A percentile compares a stretch with the other conserved stretches of the same genome.
These are phyloP conservation scores for Warburgia ugandensis DNA, from an alignment of 164 flowering plant genomes.

Conservation along the genomic window DNA sequence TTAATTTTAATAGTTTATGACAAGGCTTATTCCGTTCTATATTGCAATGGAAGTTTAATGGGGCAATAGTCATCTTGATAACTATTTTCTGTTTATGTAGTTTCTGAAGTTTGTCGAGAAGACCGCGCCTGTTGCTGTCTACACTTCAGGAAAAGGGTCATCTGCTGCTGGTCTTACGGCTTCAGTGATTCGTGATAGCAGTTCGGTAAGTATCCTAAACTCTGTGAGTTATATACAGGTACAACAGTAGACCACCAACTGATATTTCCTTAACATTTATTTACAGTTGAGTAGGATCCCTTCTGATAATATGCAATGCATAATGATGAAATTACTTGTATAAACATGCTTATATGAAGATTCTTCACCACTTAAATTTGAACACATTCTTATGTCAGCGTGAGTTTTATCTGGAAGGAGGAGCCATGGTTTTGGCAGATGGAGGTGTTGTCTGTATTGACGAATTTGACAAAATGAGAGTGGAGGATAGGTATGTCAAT, in stretches of 20 bases:
- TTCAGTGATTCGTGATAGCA: slow-evolving; percentile 86
- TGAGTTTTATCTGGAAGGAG: slow-evolving; percentile 99
- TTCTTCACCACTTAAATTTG: neutral
- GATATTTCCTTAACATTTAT: too few species aligned
- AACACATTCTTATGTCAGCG: slow-evolving; percentile 40
- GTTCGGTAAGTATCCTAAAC: slow-evolving; percentile 60
- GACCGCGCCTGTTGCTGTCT: slow-evolving; percentile 97
- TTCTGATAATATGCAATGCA: too few species aligned
- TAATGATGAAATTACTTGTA: too few species aligned
- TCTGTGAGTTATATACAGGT: too few species aligned
- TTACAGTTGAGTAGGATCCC: neutral
- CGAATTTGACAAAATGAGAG: slow-evolving; percentile 98
- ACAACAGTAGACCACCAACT: too few species aligned
- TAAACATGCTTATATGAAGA: slow-evolving; percentile 2
- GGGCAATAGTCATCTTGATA: too few species aligned
- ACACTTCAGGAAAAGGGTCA: slow-evolving; percentile 99
- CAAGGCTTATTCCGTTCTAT: too few species aligned
- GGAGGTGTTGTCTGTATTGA: slow-evolving; percentile 99
- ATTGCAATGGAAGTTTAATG: too few species aligned
- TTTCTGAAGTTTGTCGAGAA: slow-evolving; percentile 99
- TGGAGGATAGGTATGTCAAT: slow-evolving; percentile 76
- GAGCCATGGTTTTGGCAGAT: slow-evolving; percentile 99
- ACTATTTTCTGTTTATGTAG: slow-evolving; percentile 28
- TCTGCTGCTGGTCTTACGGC: slow-evolving; percentile 99
- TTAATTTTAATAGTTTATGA: too few species aligned